phyloP scores from a whole-genome alignment of 2,329 filamentous ascomycete genomes.

The Xylariomycetidae sp. region DNA sequence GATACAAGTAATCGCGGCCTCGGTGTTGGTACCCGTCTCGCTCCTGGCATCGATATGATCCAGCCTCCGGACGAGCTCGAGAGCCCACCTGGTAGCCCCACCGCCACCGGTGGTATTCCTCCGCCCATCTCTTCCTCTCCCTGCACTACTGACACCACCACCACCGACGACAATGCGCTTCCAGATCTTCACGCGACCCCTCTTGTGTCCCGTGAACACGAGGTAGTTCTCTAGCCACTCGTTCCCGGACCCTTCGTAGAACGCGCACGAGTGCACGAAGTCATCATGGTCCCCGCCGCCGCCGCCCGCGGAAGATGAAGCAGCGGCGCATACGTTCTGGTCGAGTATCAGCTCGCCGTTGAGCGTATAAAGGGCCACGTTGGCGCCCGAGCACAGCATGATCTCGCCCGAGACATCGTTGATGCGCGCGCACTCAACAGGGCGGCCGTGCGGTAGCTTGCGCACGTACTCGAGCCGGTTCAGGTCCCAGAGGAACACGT shows the following conservation, averaged over 20 bases:
- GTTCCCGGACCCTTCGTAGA: constrained; percentile 85
- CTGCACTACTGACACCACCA: too few relatives aligned
- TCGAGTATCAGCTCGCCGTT: constrained; percentile 82
- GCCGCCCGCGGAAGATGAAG: too few relatives aligned
- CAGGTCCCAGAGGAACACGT: constrained; percentile 88
- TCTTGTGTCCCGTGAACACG: constrained; percentile 81
- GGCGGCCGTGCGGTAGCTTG: constrained; percentile 56
- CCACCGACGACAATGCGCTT: constrained; percentile 53
- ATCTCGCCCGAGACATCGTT: constrained; percentile 92
- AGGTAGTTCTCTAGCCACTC: constrained; percentile 88
- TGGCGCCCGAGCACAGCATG: constrained; percentile 72
- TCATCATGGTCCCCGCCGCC: constrained; percentile 71
- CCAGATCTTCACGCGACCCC: constrained; percentile 80
- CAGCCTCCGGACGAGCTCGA: constrained; percentile 75
- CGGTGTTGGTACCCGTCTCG: constrained; percentile 52
- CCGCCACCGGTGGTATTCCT: too few relatives aligned
- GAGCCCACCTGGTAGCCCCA: constrained; percentile 69
- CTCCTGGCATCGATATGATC: constrained; percentile 71
- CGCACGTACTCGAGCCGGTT: constrained; percentile 86
- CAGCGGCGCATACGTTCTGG: constrained; percentile 72
- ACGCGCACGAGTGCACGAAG: constrained; percentile 74
- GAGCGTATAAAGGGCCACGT: constrained; percentile 75
- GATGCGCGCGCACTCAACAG: constrained; percentile 71
- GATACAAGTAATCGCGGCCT: constrained; percentile 79
- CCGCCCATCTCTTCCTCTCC: too few relatives aligned